Evolutionary conservation across 495 filamentous ascomycete genomes (phyloP), one percentile per base, ranked within the genome.

Genomic region (Penicillium atrosanguineum): DNA sequence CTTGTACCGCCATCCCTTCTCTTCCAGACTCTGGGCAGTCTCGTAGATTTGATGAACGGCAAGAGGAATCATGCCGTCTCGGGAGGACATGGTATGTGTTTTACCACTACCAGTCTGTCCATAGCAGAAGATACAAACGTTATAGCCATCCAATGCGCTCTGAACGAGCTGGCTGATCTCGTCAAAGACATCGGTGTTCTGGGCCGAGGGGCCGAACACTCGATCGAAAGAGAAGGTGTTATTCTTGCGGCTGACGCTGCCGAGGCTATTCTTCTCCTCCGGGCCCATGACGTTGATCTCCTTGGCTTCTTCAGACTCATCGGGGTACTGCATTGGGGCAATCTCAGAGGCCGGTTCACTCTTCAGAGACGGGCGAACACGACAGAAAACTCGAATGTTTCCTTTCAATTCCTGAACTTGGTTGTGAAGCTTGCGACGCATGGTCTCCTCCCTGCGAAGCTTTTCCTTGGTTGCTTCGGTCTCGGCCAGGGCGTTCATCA

Each of bases 121-220:
- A 67, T 99, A 99, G 67, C 91, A 97, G 75, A 99, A 96, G 57
- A 99, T 97, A 70, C 93, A 97, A 31, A 99, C 94, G 64, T 99
- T 99, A 71, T 97, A 97, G 15, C 94, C 94, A 66, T 99, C 94
- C 42, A 99, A 77, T 1, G 95, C 95, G 57, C 87, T 91, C 73
- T 99, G 94, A 12, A 99, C 91, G 20, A 99, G 83, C 62, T 99
- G 95, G 52, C 89, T 94, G 72, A 97, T 97, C 64, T 97, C 94
- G 52, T 90, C 92, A 67, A 97, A 99, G 7, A 99, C 85, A 51
- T 96, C 87, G 21, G 79, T 78, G 64, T 99, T 99, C 60, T 85
- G 79, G 7, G 85, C 80, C 1, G 70, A 61, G 0, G 91, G 91
- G 0, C 83, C 82, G 68, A 99, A 99, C 0, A 97, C 93, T 7